Evolutionary conservation across 2,329 filamentous ascomycete genomes (phyloP).

Genomic region (Colletotrichum spinosum): DNA sequence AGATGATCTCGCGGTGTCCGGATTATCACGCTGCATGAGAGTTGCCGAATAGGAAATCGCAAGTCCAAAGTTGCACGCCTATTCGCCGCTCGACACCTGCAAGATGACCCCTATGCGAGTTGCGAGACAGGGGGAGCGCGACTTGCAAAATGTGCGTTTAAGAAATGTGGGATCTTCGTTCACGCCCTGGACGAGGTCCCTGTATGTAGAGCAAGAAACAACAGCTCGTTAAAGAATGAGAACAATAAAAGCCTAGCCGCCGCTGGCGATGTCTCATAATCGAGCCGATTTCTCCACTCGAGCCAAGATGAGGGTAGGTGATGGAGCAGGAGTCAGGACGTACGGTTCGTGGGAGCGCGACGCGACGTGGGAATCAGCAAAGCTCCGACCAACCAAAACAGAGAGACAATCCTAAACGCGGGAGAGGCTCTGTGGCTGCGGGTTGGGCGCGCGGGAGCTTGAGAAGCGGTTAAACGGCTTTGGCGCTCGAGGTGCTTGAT

Average conservation of each 20-base stretch:
- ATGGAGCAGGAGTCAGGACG: slow-evolving; percentile 2
- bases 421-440: slow-evolving; percentile 18
- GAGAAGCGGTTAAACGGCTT: neutral
- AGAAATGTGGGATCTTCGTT: neutral
- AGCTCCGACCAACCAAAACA: neutral
- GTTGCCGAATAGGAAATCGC: slow-evolving; percentile 40
- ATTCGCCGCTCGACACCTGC: slow-evolving; percentile 39
- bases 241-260: slow-evolving; percentile 7
- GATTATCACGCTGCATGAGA: neutral
- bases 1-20: neutral
- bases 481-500: neutral
- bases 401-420: slow-evolving; percentile 1
- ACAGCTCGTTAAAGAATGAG: neutral
- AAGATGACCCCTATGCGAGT: slow-evolving; percentile 20
- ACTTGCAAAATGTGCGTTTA: neutral
- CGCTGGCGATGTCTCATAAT: slow-evolving; percentile 13
- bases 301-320: slow-evolving; percentile 1
- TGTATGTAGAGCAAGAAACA: neutral
- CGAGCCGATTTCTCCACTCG: slow-evolving; percentile 6
- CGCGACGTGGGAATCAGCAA: neutral
- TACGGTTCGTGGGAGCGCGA: neutral
- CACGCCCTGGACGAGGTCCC: neutral
- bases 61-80: slow-evolving; percentile 29
- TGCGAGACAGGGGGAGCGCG: slow-evolving; percentile 34
- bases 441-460: neutral